Evolutionary conservation across 148 eudicot species (phyloP).

Genomic region (Dysphania ambrosioides): DNA sequence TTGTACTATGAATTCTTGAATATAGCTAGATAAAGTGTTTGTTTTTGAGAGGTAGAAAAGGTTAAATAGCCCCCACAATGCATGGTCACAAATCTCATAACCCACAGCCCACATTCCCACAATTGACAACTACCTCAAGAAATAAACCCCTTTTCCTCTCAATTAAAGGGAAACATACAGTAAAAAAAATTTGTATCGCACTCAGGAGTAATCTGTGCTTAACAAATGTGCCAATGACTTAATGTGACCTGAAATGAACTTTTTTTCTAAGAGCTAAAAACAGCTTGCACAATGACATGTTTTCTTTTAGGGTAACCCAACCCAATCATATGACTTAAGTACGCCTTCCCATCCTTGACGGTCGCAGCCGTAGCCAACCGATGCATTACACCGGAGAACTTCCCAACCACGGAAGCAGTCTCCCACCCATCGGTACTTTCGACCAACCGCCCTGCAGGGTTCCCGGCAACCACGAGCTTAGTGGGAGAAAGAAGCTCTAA

Average conservation of each 20-base stretch:
- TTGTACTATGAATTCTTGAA: no score
- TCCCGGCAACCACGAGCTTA: slow-evolving; percentile 69
- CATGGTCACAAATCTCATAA: no score
- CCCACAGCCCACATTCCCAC: no score
- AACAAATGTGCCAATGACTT: not conserved
- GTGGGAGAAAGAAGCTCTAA: slow-evolving; percentile 65
- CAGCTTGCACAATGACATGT: slow-evolving; percentile 71
- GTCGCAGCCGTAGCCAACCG: slow-evolving; percentile 61
- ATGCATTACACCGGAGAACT: slow-evolving; percentile 45
- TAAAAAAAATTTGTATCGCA: not conserved
- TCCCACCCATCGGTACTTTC: slow-evolving; percentile 78
- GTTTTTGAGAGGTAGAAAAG: no score
- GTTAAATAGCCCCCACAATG: no score
- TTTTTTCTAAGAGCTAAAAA: slow-evolving; percentile 33
- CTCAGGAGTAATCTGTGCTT: not conserved
- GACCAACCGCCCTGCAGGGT: slow-evolving; percentile 48
- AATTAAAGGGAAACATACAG: not conserved
- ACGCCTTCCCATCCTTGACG: slow-evolving; percentile 75
- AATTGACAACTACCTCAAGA: no score
- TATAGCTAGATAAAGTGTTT: no score
- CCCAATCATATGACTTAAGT: slow-evolving; percentile 65
- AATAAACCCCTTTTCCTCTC: no score
- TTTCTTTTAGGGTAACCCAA: slow-evolving; percentile 80
- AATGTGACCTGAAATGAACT: not conserved
- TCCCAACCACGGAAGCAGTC: slow-evolving; percentile 49